Conservation (phyloP, 495 filamentous ascomycete genomes). For the Pyronema domesticum region DNA sequence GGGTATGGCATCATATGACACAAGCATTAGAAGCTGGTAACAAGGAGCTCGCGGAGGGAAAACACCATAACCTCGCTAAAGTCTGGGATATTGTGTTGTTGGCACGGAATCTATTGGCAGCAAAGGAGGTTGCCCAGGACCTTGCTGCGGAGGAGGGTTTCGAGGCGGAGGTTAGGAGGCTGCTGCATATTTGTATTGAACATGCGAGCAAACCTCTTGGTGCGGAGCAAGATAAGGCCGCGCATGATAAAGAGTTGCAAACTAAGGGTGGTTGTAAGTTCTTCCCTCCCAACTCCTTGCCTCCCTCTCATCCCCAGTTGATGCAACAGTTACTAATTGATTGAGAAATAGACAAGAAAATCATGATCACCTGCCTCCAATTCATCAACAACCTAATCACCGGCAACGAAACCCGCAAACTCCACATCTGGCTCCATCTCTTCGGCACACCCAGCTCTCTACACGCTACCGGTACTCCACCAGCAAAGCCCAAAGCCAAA, state of each 20-base stretch:
- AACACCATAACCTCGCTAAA: constrained; percentile 28
- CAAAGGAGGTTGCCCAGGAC: constrained; percentile 49
- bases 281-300: not conserved
- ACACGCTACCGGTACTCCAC: not conserved
- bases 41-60: constrained; percentile 32
- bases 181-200: constrained; percentile 55
- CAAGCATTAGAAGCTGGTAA: constrained; percentile 40
- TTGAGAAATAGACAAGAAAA: constrained; percentile 44
- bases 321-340: not conserved
- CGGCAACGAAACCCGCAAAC: constrained; percentile 56
- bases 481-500: not conserved
- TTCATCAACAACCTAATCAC: constrained; percentile 60
- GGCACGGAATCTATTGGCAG: constrained; percentile 48
- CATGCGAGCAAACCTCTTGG: constrained; percentile 32
- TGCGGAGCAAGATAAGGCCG: constrained; percentile 28
- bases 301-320: not conserved
- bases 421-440: constrained; percentile 56
- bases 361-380: constrained; percentile 55
- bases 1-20: constrained; percentile 40
- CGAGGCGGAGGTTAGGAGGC: constrained; percentile 47
- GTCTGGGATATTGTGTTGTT: constrained; percentile 47
- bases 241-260: constrained; percentile 20
- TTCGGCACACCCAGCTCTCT: constrained; percentile 37
- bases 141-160: constrained; percentile 46
- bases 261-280: constrained; percentile 18